Evolutionary conservation across 441 rosid genomes (phyloP).

Genomic region (Dalechampia spathulata): DNA sequence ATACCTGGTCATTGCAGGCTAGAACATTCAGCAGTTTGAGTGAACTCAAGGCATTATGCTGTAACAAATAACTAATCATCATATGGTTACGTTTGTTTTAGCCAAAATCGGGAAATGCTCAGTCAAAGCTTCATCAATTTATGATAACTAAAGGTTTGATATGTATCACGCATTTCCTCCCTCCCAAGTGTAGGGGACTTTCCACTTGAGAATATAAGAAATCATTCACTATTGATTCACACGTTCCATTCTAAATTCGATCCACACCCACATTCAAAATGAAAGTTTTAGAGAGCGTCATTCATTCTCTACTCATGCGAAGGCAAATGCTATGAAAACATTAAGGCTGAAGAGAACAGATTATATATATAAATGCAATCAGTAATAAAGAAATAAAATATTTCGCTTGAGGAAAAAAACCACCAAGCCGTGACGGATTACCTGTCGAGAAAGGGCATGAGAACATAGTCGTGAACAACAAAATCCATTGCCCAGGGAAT

Average conservation of each 20-base stretch:
- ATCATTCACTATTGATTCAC: too few relatives aligned
- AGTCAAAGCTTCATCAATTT: background rate
- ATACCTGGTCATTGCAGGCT: constrained; percentile 40
- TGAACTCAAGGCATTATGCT: background rate
- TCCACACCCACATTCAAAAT: too few relatives aligned
- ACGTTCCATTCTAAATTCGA: too few relatives aligned
- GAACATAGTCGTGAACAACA: constrained; percentile 83
- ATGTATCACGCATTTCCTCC: background rate
- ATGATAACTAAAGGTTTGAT: background rate
- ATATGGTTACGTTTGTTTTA: background rate
- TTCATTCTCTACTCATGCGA: background rate
- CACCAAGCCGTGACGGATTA: constrained; percentile 17
- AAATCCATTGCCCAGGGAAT: constrained; percentile 88
- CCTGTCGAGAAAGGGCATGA: constrained; percentile 97
- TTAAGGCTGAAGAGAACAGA: background rate
- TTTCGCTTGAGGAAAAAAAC: background rate
- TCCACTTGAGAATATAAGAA: too few relatives aligned
- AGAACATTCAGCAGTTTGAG: background rate
- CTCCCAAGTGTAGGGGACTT: background rate
- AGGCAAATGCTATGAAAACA: background rate
- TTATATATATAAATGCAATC: background rate
- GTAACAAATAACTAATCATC: background rate
- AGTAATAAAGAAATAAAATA: background rate
- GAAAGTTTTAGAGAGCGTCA: too few relatives aligned
- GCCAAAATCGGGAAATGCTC: background rate